Base-by-base conservation (phyloP, 2,329 filamentous ascomycete genomes). In the Hirsutella rhossiliensis region DNA sequence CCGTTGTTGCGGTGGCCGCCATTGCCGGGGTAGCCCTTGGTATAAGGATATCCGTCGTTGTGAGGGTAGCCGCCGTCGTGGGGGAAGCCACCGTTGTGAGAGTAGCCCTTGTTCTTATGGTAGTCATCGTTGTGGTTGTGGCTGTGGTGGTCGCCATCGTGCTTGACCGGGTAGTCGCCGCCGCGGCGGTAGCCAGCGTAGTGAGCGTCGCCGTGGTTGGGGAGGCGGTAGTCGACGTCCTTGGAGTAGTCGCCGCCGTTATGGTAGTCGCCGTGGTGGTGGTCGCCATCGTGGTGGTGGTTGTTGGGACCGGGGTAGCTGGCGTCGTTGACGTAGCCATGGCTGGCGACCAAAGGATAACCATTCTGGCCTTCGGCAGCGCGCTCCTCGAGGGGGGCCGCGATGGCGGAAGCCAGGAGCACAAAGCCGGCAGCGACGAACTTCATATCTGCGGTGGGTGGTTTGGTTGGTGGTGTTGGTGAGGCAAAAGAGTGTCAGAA, bases 401-500 rank as follows among this genome's bases (percentile, higher is more conserved):
- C 41, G 31, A 43, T n/a, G 41, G 41, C 41, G 3, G 41, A 18
- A 17, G 34, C 41, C 41, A 43, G 41, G 32, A 43, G 17, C 9
- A 37, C n/a, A 17, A 5, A 38, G 32, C 34, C 34, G 27, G 27
- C 15, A 23, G 41, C 41, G 32, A 38, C 5, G 34, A 43, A 43
- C 41, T 43, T 43, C 41, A 43, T 43, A 8, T 37, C 18, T 37
- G 34, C 34, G 34, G 34, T 27, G 6, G 23, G 3, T 27, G 23
- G 23, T 27, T 23, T 3, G 23, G 9, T 27, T 27, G 23, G 23
- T 27, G 23, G 5, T 27, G 23, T 27, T 27, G 23, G 23, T 27
- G 5, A 27, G 23, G n/a, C n/a, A 27, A 27, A 27, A 2, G 5
- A 27, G 23, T 27, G 5, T 27, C 9, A 6, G n/a, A 23, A 27